Base-by-base conservation (phyloP, 176 grass and related monocot genomes). In the Triticum dicoccoides region DNA sequence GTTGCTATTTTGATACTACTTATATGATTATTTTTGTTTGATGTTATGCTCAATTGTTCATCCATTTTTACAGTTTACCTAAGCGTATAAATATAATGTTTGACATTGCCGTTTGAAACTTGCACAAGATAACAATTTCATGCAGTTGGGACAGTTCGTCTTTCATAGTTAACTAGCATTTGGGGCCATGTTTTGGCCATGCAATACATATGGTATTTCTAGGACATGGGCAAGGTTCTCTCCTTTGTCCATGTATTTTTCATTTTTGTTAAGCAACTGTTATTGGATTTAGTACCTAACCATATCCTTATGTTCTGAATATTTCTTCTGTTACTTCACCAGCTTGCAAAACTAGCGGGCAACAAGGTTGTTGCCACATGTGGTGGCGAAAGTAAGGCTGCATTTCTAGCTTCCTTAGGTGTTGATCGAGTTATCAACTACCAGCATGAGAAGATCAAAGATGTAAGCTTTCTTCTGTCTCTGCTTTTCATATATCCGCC, bases 321-420 rank as follows among this genome's bases (percentile, higher is more conserved):
- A 5, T 79, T 79, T 62, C 83, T 88, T 76, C 25, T 83, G 73
- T 84, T 42, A 64, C 54, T 73, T 80, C 35, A 12, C 65, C 65
- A 99, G 97, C 83, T 99, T 10, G 97, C 97, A 41, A 99, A 99
- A 90, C 71, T 99, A 86, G 97, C 88, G 73, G 92, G 97, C 82
- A 99, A 99, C 85, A 99, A 99, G 85, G 94, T 99, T 82, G 94
- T 99, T 90, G 97, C 97, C 61, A 99, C 97, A 73, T 99, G 97
- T 74, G 94, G 97, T 81, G 97, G 97, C 61, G 89, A 92, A 92
- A 89, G 90, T 82, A 99, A 99, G 86, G 92, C 94, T 85, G 85
- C 88, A 72, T 58, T 99, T 59, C 84, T 99, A 80, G 74, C 92
- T 86, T 96, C 97, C 63, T 92, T 99, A 79, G 97, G 97, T 75